Evolutionary conservation across 2,329 filamentous ascomycete genomes (phyloP), one percentile per base, ranked within the genome.

Genomic region (Cladosporium austrohemisphaericum): DNA sequence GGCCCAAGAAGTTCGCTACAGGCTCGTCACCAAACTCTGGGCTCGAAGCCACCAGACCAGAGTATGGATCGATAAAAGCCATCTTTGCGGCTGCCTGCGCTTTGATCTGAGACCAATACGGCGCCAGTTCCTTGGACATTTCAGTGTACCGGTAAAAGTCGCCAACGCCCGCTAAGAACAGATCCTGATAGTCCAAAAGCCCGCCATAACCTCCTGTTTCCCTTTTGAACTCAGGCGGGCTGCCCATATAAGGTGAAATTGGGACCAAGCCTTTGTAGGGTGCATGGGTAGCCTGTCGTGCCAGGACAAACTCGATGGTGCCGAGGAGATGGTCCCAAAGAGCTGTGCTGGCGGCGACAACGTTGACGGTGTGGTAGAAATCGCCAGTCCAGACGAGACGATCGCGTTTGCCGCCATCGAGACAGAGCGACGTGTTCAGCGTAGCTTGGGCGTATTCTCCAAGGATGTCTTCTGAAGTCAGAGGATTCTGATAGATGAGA

Each of bases 381-480:
- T 73, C 70, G 4, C 71, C 70, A 3, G 65, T 60, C 70, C 71
- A 73, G 4, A 71, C 60, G 1, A 71, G 58, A 0, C 70, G 61
- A 51, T 74, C 71, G 5, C 71, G 59, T 51, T 73, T 73, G 0
- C 66, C 63, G 2, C 70, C 69, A 50, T 74, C 70, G 1, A 72
- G 57, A 36, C 71, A 74, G 7, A 71, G 62, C 2, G 66, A 65
- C 4, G 57, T 55, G 1, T 60, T 50, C 19, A 73, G 68, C 1
- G 55, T 52, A 2, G 61, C 58, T 0, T 69, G 63, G 4, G 65
- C 63, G 29, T 71, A 74, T 36, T 75, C 71, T 1, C 51, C 59
- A 1, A 73, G 57, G 0, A 63, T 54, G 8, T 62, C 55, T 0
- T 52, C 28, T 13, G 54, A 46, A 1, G 56, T 65, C 31, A 68